Base-by-base conservation (phyloP, 345 rosid species). In the Pugionium dolabratum region DNA sequence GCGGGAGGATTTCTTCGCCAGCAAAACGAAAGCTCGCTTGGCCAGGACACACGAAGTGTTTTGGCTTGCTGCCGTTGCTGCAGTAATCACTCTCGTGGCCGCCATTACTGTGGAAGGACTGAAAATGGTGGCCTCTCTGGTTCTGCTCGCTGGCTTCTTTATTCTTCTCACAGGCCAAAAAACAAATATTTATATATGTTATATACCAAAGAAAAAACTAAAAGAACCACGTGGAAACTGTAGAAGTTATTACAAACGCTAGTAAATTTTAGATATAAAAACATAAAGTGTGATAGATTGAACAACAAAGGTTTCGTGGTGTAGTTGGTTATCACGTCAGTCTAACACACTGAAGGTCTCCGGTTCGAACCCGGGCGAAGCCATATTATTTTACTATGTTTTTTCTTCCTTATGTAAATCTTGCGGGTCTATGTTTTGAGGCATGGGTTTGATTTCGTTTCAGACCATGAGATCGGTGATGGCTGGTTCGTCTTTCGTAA, bases 261-360 rank as follows among this genome's bases (percentile, higher is more conserved):
- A 18, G 18, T 18, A 18, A 18, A 18, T 18, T 18, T 18, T 18
- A 18, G 18, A 7, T 34, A n/a, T 51, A 52, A 5, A 4, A 52
- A 1, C 0, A 0, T 0, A 6, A 37, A 27, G 0, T 36, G 1
- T 36, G 1, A 1, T 2, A 4, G 0, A 3, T 3, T 4, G 6
- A 36, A 4, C 40, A 36, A 36, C 1, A 40, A 40, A 29, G 95
- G 95, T 89, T 76, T 89, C 92, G 89, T 86, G 95, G 96, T 91
- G 90, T 86, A 86, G 95, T 89, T 82, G 96, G 95, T 89, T 89
- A 91, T 87, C 95, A 91, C 92, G 90, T 85, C 89, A 85, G 96
- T 86, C 87, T 84, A 87, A 89, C 96, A 89, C 96, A 85, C 86
- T 91, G 86, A 89, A 89, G 91, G 96, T 88, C 91, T 86, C 89